Evolutionary conservation across 2,329 filamentous ascomycete species (phyloP), one percentile per base, ranked within the genome.

Genomic region (Venturia pyrina): DNA sequence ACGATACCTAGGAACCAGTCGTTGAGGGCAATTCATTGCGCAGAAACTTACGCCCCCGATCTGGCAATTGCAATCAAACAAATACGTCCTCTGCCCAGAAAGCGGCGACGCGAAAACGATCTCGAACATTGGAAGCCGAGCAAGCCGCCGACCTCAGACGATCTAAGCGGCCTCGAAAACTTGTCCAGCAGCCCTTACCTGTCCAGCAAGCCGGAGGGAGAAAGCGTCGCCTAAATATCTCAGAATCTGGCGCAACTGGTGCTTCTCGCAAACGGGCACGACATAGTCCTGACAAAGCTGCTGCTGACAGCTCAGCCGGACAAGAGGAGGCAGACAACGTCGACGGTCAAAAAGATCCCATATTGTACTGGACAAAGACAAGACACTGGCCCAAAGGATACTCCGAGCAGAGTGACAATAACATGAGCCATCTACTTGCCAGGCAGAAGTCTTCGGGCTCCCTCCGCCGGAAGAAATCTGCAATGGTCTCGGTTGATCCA

Each of bases 371-470:
- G 65, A 66, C 62, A 60, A 66, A 65, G 62, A 56, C 32, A 32
- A 24, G 43, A 44, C 21, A 64, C 37, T 66, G 70, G 73, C 73
- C 70, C 65, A 69, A 69, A 70, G 69, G 70, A 70, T 72, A 72
- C 65, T 73, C 72, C 64, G 65, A 67, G 53, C 65, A 62, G 66
- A 67, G 66, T 68, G 67, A 66, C 64, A 69, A 67, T 60, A 70
- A 66, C 65, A 74, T 73, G 70, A 72, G 70, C 64, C 68, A 72
- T 68, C 67, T 75, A 64, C 72, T 75, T 69, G 72, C 73, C 40
- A 71, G 70, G 67, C 71, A 72, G 68, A 72, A 71, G 61, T 73
- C 72, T 17, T 72, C 66, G 41, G 69, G 69, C 65, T 72, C 71
- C 63, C 28, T 67, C 67, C 66, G 66, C 65, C 65, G 65, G 21